Percentiles rank a stretch among this genome's conserved stretches.
Conservation (phyloP, 208 protist genomes). For the Wallacemonas sp. region DNA sequence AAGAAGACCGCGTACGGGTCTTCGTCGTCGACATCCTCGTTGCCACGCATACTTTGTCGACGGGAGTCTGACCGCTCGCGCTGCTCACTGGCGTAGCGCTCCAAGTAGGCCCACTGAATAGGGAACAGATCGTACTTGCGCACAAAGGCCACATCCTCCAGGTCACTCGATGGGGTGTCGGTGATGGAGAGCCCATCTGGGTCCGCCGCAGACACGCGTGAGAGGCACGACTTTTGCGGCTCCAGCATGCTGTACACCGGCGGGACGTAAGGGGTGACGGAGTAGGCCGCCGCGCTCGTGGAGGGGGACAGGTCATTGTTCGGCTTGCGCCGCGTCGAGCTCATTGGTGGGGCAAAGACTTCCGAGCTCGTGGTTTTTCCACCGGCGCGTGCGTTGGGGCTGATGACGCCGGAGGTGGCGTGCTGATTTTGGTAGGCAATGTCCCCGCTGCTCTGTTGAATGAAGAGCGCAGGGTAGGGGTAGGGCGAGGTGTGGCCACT, state of each 20-base stretch:
- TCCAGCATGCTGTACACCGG: too few relatives aligned
- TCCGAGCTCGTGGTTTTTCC: too few relatives aligned
- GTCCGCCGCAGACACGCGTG: too few relatives aligned
- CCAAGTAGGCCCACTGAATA: background rate
- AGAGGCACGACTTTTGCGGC: too few relatives aligned
- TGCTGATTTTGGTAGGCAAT: background rate
- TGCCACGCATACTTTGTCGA: too few relatives aligned
- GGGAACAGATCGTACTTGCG: slow-evolving; percentile 5
- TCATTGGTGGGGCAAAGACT: too few relatives aligned
- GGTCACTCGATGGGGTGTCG: background rate
- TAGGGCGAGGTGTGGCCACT: background rate
- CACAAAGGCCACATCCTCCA: background rate
- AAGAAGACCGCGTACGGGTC: slow-evolving; percentile 8
- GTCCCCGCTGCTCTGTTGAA: background rate
- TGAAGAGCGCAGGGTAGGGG: background rate
- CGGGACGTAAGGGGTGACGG: too few relatives aligned
- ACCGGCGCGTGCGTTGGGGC: too few relatives aligned
- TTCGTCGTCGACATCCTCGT: slow-evolving; percentile 1
- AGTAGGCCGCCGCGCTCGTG: too few relatives aligned
- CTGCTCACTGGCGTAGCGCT: background rate
- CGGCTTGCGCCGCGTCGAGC: too few relatives aligned
- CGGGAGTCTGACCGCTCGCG: background rate
- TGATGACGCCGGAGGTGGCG: too few relatives aligned
- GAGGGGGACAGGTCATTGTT: too few relatives aligned
- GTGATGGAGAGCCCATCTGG: background rate